A percentile compares a stretch with the other conserved stretches of the same genome.
Evolutionary conservation across 2,329 filamentous ascomycete species (phyloP).

Genomic region (Pestalotiopsis sp.): DNA sequence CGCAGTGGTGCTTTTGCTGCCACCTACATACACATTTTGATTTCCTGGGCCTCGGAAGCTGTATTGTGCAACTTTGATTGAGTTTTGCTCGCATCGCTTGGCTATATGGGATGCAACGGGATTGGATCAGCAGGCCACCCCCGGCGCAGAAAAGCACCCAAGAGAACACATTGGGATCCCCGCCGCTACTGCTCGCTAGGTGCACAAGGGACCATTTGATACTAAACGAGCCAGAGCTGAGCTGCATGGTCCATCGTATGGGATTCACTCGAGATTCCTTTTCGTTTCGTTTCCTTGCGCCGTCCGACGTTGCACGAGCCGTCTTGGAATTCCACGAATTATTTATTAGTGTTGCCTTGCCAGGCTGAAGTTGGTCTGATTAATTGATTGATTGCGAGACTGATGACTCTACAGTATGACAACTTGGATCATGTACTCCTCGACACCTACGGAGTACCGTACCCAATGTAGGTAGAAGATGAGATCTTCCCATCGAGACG

Average conservation of each 20-base stretch:
- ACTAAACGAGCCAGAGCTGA: neutral
- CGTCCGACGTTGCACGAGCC: neutral
- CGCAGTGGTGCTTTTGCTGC: neutral
- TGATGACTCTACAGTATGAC: neutral
- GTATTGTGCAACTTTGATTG: neutral
- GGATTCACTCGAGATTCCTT: neutral
- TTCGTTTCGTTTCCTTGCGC: neutral
- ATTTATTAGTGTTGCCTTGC: neutral
- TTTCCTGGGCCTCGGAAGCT: neutral
- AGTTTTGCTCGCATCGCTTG: neutral
- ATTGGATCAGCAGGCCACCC: neutral
- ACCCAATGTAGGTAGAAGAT: too few relatives aligned
- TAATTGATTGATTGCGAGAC: too few relatives aligned
- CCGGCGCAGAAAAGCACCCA: too few relatives aligned
- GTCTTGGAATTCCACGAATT: neutral
- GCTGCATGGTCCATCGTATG: neutral
- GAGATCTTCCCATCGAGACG: too few relatives aligned
- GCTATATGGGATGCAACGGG: neutral
- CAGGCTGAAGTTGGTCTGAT: neutral
- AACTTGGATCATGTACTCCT: neutral
- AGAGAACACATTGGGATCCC: neutral
- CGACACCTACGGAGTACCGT: too few relatives aligned
- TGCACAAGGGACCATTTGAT: neutral
- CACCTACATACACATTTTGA: neutral
- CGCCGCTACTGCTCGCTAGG: neutral